Evolutionary conservation across 805 yeast species (phyloP), one percentile per base, ranked within the genome.

Genomic region (Isabelozyma heimii): DNA sequence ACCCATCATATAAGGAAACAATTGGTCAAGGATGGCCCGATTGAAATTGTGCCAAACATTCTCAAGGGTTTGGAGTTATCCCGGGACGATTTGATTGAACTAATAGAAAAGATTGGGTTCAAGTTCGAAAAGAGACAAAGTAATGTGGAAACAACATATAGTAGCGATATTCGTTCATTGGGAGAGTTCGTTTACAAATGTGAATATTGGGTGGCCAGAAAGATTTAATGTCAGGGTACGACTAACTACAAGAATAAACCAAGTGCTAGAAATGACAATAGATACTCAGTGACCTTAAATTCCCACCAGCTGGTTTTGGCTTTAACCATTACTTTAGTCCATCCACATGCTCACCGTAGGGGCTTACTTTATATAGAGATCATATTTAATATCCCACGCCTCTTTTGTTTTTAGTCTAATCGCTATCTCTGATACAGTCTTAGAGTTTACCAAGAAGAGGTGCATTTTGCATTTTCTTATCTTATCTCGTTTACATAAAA

Each of bases 151-250:
- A 67, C 83, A 7, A 70, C 77, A 0, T 87, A 87, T 58, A 77
- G 85, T 13, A 67, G 76, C 2, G 87, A 84, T 55, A 56, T 59
- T 0, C 59, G 65, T 45, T 63, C 82, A 1, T 64, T 84, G 56
- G 86, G 87, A 0, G 70, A 75, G 0, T 85, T 77, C 73, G 62
- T 62, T 4, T 87, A 85, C 57, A 68, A 78, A 20, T 84, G 91
- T 57, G 87, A 84, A 50, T 87, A 69, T 57, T 87, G 91, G 91
- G 81, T 85, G 2, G 84, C 85, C 48, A 61, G 54, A 38, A 77
- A 71, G 56, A 50, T 42, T 15, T 43, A 42, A 47, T 1, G 40
- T n/a, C n/a, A 5, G 8, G 40, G 16, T 37, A 37, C 9, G 20
- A 5, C 6, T 6, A 5, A 20, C 24, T 20, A 6, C 24, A 20